Evolutionary conservation across 176 grass and related monocot species (phyloP).

Genomic region (Zizania latifolia): DNA sequence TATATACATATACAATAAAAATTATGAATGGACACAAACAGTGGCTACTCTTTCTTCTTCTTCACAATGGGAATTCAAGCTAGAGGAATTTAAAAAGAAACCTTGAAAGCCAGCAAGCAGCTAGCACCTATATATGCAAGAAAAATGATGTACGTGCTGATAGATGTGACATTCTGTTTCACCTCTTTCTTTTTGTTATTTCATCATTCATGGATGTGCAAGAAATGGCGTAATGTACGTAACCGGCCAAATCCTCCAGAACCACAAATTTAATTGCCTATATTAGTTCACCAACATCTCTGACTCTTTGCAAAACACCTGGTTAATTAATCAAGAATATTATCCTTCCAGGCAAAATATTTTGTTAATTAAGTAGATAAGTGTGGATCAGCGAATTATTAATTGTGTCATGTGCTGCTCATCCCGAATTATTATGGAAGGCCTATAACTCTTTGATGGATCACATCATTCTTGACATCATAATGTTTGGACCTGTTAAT

Average conservation of each 20-base stretch:
- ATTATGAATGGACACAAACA: too few species aligned
- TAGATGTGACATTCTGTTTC: not conserved
- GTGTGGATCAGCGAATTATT: not conserved
- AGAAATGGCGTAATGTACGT: not conserved
- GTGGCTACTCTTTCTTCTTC: too few species aligned
- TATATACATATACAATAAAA: too few species aligned
- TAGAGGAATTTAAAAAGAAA: too few species aligned
- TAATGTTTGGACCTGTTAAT: not conserved
- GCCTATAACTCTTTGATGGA: not conserved
- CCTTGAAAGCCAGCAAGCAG: too few species aligned
- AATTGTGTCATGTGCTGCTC: not conserved
- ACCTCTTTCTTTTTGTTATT: not conserved
- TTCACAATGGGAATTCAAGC: too few species aligned
- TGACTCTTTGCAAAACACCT: not conserved
- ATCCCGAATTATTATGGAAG: conserved; percentile 25
- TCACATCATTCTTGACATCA: not conserved
- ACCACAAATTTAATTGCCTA: not conserved
- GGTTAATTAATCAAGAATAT: not conserved
- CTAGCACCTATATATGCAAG: too few species aligned
- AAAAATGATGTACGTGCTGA: not conserved
- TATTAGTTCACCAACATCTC: conserved; percentile 28
- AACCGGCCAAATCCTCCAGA: conserved; percentile 21
- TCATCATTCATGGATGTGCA: not conserved
- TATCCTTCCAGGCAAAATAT: not conserved
- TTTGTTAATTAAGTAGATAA: conserved; percentile 24